Evolutionary conservation across 2,329 filamentous ascomycete species (phyloP).

Genomic region (Parastagonospora avenae): DNA sequence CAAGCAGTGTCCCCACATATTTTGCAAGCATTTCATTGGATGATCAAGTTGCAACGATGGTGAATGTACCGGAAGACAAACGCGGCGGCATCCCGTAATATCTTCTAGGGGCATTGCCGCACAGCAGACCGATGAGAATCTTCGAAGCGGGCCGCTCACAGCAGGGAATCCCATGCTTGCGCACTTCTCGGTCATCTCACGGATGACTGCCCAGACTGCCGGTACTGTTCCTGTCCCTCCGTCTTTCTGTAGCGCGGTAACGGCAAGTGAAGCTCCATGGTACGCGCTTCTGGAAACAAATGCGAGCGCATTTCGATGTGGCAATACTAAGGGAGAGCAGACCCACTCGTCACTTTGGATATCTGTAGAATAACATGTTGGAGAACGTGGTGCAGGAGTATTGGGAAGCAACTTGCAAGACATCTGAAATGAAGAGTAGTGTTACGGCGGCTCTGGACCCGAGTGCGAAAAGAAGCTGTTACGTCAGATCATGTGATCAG

Average conservation of each 20-base stretch:
- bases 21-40: too few relatives aligned
- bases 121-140: conserved; percentile 14
- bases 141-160: conserved; percentile 16
- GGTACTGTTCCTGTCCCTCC: too few relatives aligned
- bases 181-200: too few relatives aligned
- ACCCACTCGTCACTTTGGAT: not conserved
- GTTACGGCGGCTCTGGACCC: not conserved
- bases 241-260: too few relatives aligned
- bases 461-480: not conserved
- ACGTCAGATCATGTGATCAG: conserved; percentile 10
- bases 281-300: too few relatives aligned
- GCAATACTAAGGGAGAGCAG: not conserved
- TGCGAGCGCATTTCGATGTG: too few relatives aligned
- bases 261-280: too few relatives aligned
- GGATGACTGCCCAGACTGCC: too few relatives aligned
- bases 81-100: conserved; percentile 12
- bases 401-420: conserved; percentile 8
- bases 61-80: not conserved
- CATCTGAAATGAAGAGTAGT: not conserved
- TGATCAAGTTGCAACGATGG: too few relatives aligned
- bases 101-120: conserved; percentile 11
- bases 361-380: conserved; percentile 5
- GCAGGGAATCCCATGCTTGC: not conserved
- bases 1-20: too few relatives aligned
- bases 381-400: conserved; percentile 22